Evolutionary conservation across 805 yeast genomes (phyloP).

Genomic region (Kazachstania psychrophila): DNA sequence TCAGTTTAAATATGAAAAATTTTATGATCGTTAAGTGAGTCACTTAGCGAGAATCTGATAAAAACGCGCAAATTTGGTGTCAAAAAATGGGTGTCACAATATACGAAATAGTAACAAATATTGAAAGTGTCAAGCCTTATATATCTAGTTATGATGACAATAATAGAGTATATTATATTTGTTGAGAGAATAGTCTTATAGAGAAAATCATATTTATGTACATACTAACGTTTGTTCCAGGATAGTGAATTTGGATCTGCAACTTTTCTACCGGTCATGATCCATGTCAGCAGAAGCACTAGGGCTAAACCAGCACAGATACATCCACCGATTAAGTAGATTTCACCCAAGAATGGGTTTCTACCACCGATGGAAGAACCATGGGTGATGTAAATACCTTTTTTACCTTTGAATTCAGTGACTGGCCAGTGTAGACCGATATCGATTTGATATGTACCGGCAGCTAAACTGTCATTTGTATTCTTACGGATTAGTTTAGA

Average conservation of each 20-base stretch:
- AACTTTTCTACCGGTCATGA: constrained; percentile 57
- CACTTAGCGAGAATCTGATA: constrained; percentile 11
- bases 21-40: constrained; percentile 12
- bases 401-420: constrained; percentile 54
- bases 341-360: constrained; percentile 60
- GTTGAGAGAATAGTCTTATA: no score
- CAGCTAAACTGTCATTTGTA: constrained; percentile 41
- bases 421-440: constrained; percentile 79
- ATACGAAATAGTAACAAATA: no score
- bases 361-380: constrained; percentile 70
- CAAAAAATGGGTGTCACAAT: no score
- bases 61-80: no score
- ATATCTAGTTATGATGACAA: no score
- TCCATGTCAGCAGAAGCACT: constrained; percentile 42
- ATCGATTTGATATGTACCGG: constrained; percentile 54
- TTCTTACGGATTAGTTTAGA: constrained; percentile 59
- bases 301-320: constrained; percentile 52
- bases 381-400: constrained; percentile 57
- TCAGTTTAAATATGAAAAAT: not conserved
- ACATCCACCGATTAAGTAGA: constrained; percentile 70
- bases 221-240: constrained; percentile 56
- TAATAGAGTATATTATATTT: no score
- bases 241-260: constrained; percentile 66
- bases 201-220: no score
- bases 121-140: no score